Evolutionary conservation across 2,329 filamentous ascomycete species (phyloP), one percentile per base, ranked within the genome.

Genomic region (Microcyclospora pomicola): DNA sequence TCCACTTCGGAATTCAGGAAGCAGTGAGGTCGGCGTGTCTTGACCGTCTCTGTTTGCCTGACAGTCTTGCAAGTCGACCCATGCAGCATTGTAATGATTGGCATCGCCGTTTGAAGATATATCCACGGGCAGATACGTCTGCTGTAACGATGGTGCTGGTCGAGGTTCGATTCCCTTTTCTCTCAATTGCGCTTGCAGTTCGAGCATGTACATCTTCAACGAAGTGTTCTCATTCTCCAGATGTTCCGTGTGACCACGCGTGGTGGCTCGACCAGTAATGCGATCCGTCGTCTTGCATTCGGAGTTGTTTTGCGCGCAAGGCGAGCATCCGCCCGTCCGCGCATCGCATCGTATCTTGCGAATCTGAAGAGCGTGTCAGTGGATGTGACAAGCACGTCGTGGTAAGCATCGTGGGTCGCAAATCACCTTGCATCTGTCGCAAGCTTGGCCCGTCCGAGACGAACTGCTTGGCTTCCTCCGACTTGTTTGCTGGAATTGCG

Each of bases 301-400:
- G 50, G 81, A 75, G 46, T 75, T 77, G 55, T 82, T 81, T 59
- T 80, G 77, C 49, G 75, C 65, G 64, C 85, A 93, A 51, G 83
- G 80, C 44, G 82, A 83, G 63, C 85, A 93, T 45, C 83, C 85
- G 48, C 82, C 79, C 27, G 80, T 75, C 31, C 81, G 68, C 38
- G 77, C 80, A 64, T 92, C 85, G 67, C 85, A 92, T 55, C 82
- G 76, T 51, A 92, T 92, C 63, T 93, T 93, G 49, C 85, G 76
- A 41, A 85, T 69, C 80, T 84, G 52, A 41, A 14, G 35, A n/a
- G 30, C 12, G 27, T 42, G 19, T 39, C 29, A 36, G 35, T 38
- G 10, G 35, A 24, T 14, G n/a, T 12, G 16, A 15, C 14, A 33
- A 10, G 30, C 30, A 15, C 30, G 30, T 15, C 30, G 30, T n/a